Evolutionary conservation across 1,139 yeast species (phyloP).

Genomic region (Kazachstania sp.): DNA sequence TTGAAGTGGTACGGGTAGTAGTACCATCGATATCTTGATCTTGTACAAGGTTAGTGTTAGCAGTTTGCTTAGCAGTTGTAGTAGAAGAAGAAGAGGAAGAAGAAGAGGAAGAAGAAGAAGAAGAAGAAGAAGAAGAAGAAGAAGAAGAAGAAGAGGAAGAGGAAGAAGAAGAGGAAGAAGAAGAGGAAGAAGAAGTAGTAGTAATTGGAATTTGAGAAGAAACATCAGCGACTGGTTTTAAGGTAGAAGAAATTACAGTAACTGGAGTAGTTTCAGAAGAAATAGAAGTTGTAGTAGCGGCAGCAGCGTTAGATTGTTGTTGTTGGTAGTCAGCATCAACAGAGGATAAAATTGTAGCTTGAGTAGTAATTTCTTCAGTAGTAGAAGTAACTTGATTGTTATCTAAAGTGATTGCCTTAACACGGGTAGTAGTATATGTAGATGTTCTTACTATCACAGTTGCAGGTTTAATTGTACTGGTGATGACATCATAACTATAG

Average conservation of each 20-base stretch:
- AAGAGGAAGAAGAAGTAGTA: conserved; percentile 2
- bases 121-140: neutral
- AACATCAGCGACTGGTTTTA: conserved; percentile 5
- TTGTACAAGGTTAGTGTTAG: neutral
- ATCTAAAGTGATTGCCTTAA: conserved; percentile 23
- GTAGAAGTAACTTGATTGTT: conserved; percentile 22
- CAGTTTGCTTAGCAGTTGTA: neutral
- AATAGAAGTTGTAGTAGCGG: neutral
- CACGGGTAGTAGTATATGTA: conserved; percentile 25
- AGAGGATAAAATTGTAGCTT: conserved; percentile 10
- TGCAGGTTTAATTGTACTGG: conserved; percentile 29
- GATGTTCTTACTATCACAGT: conserved; percentile 25
- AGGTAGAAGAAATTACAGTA: conserved; percentile 3
- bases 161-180: neutral
- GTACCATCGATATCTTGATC: neutral
- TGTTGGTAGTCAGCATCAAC: conserved; percentile 3
- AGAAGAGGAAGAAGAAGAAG: neutral
- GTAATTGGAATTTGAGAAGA: conserved; percentile 1
- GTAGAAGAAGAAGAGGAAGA: neutral
- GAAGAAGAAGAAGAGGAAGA: neutral
- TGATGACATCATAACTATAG: conserved; percentile 28
- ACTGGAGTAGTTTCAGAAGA: conserved; percentile 2
- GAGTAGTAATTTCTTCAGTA: conserved; percentile 19
- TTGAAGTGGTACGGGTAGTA: neutral
- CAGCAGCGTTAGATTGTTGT: neutral